Evolutionary conservation across 169 alveolate species (phyloP).

Genomic region (Theileria annulata): DNA sequence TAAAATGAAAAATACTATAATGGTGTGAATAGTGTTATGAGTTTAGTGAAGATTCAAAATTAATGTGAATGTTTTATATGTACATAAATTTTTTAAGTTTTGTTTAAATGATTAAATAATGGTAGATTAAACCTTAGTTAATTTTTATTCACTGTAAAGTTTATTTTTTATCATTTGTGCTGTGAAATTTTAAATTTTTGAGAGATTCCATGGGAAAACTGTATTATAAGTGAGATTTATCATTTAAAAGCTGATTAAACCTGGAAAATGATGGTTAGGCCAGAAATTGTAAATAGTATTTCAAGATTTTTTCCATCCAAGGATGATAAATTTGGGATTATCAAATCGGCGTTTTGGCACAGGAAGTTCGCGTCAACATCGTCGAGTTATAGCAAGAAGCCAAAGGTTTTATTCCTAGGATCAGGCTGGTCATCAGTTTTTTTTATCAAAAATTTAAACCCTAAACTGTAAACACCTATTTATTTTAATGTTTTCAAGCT

Average conservation of each 20-base stretch:
- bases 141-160: too few relatives aligned
- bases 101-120: neutral
- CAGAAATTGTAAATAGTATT: neutral
- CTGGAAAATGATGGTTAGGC: neutral
- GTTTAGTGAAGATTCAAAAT: constrained; percentile 1
- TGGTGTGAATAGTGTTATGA: too few relatives aligned
- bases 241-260: too few relatives aligned
- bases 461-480: constrained; percentile 49
- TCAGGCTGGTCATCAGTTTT: constrained; percentile 78
- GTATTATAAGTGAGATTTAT: too few relatives aligned
- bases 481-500: too few relatives aligned
- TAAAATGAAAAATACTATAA: neutral
- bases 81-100: constrained; percentile 10
- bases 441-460: constrained; percentile 64
- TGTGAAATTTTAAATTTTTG: too few relatives aligned
- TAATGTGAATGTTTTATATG: neutral
- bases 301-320: neutral
- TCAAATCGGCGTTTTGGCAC: neutral
- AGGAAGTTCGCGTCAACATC: neutral
- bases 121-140: too few relatives aligned
- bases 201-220: too few relatives aligned
- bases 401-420: constrained; percentile 70
- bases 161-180: too few relatives aligned
- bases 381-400: neutral
- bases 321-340: neutral